Percentiles rank a stretch among this genome's conserved stretches.
phyloP scores from a whole-genome alignment of 2,329 filamentous ascomycete genomes.

The Trichophyton rubrum region DNA sequence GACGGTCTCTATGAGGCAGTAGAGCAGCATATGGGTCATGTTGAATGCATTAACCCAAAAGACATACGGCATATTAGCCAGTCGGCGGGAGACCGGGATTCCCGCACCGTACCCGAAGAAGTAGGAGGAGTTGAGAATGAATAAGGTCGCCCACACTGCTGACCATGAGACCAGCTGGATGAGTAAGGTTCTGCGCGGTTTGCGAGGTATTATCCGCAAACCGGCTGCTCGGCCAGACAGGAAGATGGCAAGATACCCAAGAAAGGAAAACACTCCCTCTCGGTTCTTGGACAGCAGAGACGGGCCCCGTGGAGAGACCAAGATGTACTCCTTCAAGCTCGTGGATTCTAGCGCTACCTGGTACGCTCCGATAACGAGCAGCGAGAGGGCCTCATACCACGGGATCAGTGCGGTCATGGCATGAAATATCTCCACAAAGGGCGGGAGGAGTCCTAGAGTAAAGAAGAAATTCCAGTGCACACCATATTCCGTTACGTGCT shows the following conservation, averaged over 20 bases:
- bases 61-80: slow-evolving; percentile 89
- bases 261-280: slow-evolving; percentile 89
- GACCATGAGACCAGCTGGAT: slow-evolving; percentile 54
- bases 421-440: slow-evolving; percentile 76
- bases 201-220: slow-evolving; percentile 60
- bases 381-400: slow-evolving; percentile 62
- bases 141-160: slow-evolving; percentile 56
- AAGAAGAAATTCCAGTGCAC: slow-evolving; percentile 99
- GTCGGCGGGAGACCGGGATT: slow-evolving; percentile 67
- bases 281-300: slow-evolving; percentile 79
- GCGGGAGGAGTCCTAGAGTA: slow-evolving; percentile 75
- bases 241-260: slow-evolving; percentile 90
- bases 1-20: slow-evolving; percentile 62
- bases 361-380: slow-evolving; percentile 57
- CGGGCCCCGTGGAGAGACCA: slow-evolving; percentile 61
- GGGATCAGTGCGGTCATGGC: slow-evolving; percentile 56
- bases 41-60: slow-evolving; percentile 92
- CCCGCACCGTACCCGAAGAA: slow-evolving; percentile 51
- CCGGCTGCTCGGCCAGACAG: slow-evolving; percentile 77
- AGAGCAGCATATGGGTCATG: slow-evolving; percentile 64
- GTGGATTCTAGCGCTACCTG: slow-evolving; percentile 66
- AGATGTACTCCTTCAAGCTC: slow-evolving; percentile 65
- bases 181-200: slow-evolving; percentile 45
- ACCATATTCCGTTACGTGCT: slow-evolving; percentile 94
- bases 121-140: slow-evolving; percentile 55